Percentiles rank a stretch among this genome's conserved stretches.
These are phyloP conservation scores for Amanita inopinata DNA, from an alignment of 768 basidiomycete species.

Conservation along the genomic window DNA sequence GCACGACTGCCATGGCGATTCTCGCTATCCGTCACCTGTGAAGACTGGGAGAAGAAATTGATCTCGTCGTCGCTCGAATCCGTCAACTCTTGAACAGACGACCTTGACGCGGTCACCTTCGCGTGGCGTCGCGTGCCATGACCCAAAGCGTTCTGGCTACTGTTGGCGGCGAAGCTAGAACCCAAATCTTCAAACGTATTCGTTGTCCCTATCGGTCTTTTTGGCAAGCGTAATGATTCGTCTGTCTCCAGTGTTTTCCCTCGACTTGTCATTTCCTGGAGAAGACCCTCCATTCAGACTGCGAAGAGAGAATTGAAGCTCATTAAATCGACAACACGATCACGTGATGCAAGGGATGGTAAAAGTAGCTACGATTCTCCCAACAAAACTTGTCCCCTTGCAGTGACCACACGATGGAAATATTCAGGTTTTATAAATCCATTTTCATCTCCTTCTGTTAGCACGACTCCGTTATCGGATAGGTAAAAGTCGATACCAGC, in stretches of 20 bases:
- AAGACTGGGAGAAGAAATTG: constrained; percentile 1
- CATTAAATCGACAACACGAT: constrained; percentile 1
- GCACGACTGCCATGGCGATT: neutral
- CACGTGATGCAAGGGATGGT: constrained; percentile 3
- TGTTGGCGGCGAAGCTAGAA: constrained; percentile 11
- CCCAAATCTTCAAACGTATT: constrained; percentile 13
- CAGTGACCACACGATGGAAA: constrained; percentile 61
- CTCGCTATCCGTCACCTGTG: neutral
- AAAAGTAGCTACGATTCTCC: neutral
- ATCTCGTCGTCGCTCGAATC: constrained; percentile 8
- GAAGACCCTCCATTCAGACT: neutral
- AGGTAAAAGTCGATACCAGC: constrained; percentile 66
- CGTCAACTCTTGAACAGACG: neutral
- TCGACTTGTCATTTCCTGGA: neutral
- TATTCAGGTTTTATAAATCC: constrained; percentile 55
- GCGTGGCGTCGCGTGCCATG: neutral
- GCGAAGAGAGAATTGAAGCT: neutral
- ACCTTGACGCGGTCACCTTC: neutral
- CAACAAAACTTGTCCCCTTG: constrained; percentile 20
- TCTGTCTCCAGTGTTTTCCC: neutral
- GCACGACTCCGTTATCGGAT: constrained; percentile 81
- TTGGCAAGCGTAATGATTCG: neutral
- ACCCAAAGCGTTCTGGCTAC: neutral
- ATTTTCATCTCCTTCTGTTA: constrained; percentile 64
- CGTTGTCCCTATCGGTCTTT: neutral